Base-by-base conservation (phyloP, 176 grass and related monocot species). In the Saccharum spontaneum region DNA sequence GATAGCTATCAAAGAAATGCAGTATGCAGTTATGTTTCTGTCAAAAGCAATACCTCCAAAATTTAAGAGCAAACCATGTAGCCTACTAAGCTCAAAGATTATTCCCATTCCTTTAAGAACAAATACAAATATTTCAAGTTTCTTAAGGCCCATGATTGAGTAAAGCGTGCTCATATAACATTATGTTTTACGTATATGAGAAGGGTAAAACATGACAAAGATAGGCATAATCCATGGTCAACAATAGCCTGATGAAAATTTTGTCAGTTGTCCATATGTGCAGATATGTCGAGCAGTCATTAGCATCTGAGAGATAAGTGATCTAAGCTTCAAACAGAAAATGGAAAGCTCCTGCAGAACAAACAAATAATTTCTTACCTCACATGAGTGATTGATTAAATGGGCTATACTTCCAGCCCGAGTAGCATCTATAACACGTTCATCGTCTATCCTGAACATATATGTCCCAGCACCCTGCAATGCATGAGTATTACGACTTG, bases 391-490 rank as follows among this genome's bases (percentile, higher is more conserved):
- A 66, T 99, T 99, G 86, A 99, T 99, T 76, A 99, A 87, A 92
- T 96, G 97, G 73, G 97, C 97, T 77, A 99, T 92, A 85, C 93
- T 94, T 89, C 97, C 97, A 81, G 91, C 86, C 73, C 94, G 76
- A 70, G 97, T 99, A 75, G 97, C 97, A 84, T 99, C 97, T 82
- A 99, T 81, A 78, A 99, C 97, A 71, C 88, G 93, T 79, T 99
- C 93, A 84, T 99, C 93, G 84, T 99, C 94, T 89, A 99, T 99
- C 71, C 93, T 90, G 79, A 99, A 99, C 97, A 99, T 96, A 67
- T 99, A 99, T 79, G 97, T 99, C 65, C 97, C 97, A 78, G 97
- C 93, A 87, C 97, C 97, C 97, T 99, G 83, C 75, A 92, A 92
- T 68, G 30, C 18, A 78, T 46, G 37, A 83, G 68, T 87, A 23